A percentile compares a stretch with the other conserved stretches of the same genome.
Conservation (phyloP, 371 early-diverging fungal genomes). For the Lichtheimia corymbifera region DNA sequence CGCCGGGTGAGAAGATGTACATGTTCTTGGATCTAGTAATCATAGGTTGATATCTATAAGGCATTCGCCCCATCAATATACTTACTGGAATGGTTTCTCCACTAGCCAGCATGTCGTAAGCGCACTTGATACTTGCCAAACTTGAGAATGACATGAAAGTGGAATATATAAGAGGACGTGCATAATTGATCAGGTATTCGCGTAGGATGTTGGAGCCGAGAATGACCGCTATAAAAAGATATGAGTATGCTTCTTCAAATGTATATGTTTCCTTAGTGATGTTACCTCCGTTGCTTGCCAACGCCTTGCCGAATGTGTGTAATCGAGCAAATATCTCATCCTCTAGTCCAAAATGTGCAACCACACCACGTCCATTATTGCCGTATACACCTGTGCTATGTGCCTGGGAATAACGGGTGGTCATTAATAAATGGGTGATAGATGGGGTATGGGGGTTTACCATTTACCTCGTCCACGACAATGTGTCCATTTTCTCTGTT, state of each 20-base stretch:
- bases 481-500: conserved; percentile 54
- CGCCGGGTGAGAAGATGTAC: conserved; percentile 40
- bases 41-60: conserved; percentile 1
- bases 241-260: background rate
- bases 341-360: conserved; percentile 63
- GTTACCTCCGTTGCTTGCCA: conserved; percentile 81
- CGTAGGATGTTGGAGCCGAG: conserved; percentile 63
- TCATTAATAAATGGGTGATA: background rate
- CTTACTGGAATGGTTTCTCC: conserved; percentile 55
- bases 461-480: conserved; percentile 65
- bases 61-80: background rate
- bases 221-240: conserved; percentile 59
- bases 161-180: conserved; percentile 80
- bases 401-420: conserved; percentile 44
- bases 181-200: conserved; percentile 79
- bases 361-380: conserved; percentile 68
- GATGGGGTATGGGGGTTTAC: background rate
- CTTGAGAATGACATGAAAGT: conserved; percentile 71
- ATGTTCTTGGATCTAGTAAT: conserved; percentile 53
- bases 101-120: conserved; percentile 53
- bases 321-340: conserved; percentile 72
- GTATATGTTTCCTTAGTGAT: background rate
- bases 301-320: conserved; percentile 85
- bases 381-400: conserved; percentile 85
- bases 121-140: conserved; percentile 58